These are phyloP conservation scores for Leptographium flavum DNA, from an alignment of 2,329 filamentous ascomycete species.

Conservation along the genomic window DNA sequence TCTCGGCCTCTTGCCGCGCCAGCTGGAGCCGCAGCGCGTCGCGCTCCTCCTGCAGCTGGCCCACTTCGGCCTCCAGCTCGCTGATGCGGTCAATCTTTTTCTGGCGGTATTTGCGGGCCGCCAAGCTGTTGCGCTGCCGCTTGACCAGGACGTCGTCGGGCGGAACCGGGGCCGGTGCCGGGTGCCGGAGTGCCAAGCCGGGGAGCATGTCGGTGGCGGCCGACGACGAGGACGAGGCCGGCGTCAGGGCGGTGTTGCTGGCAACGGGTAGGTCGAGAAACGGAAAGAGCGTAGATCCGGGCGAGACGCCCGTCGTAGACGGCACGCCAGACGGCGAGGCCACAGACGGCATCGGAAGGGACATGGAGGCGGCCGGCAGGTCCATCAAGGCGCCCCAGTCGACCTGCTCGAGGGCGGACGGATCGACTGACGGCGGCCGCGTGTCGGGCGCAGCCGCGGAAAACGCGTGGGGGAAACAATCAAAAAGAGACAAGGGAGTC, in stretches of 20 bases:
- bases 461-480: not conserved
- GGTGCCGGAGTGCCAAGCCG: not conserved
- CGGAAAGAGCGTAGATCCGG: not conserved
- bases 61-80: conserved; percentile 39
- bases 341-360: not conserved
- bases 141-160: conserved; percentile 23
- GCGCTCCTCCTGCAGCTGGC: conserved; percentile 35
- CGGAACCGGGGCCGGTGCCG: not conserved
- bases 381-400: conserved; percentile 6
- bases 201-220: not conserved
- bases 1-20: conserved; percentile 44
- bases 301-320: not conserved
- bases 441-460: not conserved
- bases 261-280: not conserved
- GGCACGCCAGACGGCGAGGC: not conserved
- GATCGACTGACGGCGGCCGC: not conserved
- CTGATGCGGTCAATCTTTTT: conserved; percentile 46
- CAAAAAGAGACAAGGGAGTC: not conserved
- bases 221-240: not conserved
- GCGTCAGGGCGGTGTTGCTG: no score
- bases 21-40: conserved; percentile 41
- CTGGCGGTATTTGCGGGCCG: conserved; percentile 48
- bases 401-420: not conserved
- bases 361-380: not conserved
- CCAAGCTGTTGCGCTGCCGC: conserved; percentile 47